Evolutionary conservation across 2,329 filamentous ascomycete species (phyloP).

Genomic region (Dactylellina haptotyla): DNA sequence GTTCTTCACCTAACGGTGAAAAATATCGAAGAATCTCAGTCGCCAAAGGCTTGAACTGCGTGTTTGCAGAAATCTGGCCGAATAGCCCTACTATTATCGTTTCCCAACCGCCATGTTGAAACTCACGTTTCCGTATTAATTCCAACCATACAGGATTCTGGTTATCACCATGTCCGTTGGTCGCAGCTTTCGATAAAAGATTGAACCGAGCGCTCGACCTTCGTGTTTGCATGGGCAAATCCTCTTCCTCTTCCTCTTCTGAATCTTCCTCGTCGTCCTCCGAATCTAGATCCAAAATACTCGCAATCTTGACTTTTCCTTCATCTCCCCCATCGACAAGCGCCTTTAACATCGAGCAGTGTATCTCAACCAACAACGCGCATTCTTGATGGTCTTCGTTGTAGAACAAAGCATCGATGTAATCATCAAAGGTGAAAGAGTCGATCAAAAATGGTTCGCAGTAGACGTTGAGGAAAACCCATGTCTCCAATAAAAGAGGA

Average conservation of each 20-base stretch:
- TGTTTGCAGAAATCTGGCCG: constrained; percentile 81
- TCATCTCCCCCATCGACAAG: constrained; percentile 83
- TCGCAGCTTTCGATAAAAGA: constrained; percentile 42
- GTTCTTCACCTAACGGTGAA: constrained; percentile 79
- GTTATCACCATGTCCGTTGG: constrained; percentile 50
- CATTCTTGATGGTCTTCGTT: constrained; percentile 78
- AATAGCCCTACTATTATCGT: constrained; percentile 86
- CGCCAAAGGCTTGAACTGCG: constrained; percentile 75
- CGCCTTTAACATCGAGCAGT: constrained; percentile 89
- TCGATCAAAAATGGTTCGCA: constrained; percentile 93
- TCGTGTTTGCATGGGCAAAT: constrained; percentile 61
- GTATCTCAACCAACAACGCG: constrained; percentile 86
- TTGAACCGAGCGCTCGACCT: constrained; percentile 58
- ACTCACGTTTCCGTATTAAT: constrained; percentile 81
- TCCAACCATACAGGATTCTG: constrained; percentile 81
- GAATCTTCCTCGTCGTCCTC: constrained; percentile 74
- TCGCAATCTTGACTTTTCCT: constrained; percentile 79
- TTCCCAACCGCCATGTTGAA: constrained; percentile 89
- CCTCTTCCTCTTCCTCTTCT: constrained; percentile 70
- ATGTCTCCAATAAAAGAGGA: constrained; percentile 86
- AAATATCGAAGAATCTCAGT: constrained; percentile 82
- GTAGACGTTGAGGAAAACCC: constrained; percentile 98
- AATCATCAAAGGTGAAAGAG: constrained; percentile 98
- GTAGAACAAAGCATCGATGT: constrained; percentile 84
- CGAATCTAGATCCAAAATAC: constrained; percentile 68